Evolutionary conservation across 208 protist species (phyloP).

Genomic region (Plasmodiophora brassicae): DNA sequence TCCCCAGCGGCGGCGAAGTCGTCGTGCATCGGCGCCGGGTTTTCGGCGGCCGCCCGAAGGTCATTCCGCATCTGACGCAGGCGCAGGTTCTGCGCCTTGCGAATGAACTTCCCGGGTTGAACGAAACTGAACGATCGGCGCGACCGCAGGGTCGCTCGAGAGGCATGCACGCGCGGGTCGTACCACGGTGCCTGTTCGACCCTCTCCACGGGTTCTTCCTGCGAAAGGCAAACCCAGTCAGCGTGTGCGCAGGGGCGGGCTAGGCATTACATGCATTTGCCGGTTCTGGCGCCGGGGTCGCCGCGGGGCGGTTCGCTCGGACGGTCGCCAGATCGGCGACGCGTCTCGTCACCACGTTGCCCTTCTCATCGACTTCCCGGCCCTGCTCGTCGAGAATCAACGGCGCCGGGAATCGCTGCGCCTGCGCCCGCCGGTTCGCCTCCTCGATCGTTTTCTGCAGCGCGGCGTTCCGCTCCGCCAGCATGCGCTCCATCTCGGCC

Average conservation of each 20-base stretch:
- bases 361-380: neutral
- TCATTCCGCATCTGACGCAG: constrained; percentile 1
- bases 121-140: constrained; percentile 16
- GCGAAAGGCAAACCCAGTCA: too few relatives aligned
- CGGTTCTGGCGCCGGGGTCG: too few relatives aligned
- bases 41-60: neutral
- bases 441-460: constrained; percentile 8
- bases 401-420: neutral
- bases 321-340: neutral
- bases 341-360: neutral
- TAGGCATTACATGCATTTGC: too few relatives aligned
- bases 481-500: neutral
- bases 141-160: neutral
- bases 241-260: too few relatives aligned
- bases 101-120: neutral
- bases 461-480: neutral
- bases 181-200: too few relatives aligned
- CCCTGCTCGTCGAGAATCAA: constrained; percentile 19
- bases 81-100: constrained; percentile 24
- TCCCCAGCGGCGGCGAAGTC: neutral
- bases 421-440: neutral
- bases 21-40: neutral
- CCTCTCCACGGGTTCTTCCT: too few relatives aligned
- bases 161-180: neutral
- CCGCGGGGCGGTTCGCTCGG: neutral